phyloP scores from a whole-genome alignment of 768 basidiomycete genomes.

The Mycena venus region DNA sequence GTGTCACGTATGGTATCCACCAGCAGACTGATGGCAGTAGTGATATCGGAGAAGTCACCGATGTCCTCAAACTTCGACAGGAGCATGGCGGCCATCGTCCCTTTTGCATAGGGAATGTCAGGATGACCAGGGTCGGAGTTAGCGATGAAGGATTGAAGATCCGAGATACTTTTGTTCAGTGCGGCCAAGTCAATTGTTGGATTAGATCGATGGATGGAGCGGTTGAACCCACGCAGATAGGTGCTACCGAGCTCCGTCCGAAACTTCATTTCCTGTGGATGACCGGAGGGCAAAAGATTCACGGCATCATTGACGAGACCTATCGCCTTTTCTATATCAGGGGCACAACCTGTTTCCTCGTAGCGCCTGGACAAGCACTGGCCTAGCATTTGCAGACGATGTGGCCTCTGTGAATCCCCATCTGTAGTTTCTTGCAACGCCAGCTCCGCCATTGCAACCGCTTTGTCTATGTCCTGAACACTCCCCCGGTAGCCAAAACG shows the following conservation, averaged over 20 bases:
- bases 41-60: neutral
- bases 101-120: neutral
- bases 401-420: neutral
- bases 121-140: neutral
- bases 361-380: neutral
- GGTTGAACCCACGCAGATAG: neutral
- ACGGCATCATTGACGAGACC: neutral
- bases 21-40: neutral
- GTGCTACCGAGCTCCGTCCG: neutral
- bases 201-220: neutral
- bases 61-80: neutral
- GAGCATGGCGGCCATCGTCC: neutral
- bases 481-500: neutral
- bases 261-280: neutral
- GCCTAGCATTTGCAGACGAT: neutral
- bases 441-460: neutral
- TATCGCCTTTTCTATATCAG: neutral
- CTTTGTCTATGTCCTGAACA: neutral
- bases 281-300: neutral
- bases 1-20: neutral
- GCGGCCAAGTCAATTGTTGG: neutral
- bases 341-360: neutral
- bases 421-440: neutral
- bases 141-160: neutral
- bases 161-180: neutral